phyloP scores from a whole-genome alignment of 129 eudicot species.

The carrot (Daucus carota) region DNA sequence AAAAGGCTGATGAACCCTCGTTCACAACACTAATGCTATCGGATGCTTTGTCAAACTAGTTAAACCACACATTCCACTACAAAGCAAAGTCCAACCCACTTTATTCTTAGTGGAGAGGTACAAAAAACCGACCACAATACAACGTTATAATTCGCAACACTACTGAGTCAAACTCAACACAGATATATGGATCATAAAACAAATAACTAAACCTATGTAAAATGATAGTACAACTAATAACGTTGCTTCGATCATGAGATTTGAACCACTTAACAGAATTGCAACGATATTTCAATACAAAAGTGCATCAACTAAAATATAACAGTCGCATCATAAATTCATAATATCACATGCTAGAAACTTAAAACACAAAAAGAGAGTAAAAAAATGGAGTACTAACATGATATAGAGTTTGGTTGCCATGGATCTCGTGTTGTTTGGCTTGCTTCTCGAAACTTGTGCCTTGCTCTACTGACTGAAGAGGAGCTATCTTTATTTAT shows the following conservation, averaged over 20 bases:
- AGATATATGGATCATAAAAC: background rate
- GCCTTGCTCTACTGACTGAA: background rate
- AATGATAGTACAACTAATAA: too few species aligned
- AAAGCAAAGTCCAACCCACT: background rate
- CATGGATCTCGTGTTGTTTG: background rate
- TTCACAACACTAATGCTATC: background rate
- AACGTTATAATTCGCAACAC: background rate
- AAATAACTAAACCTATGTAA: background rate
- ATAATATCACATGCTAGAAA: background rate
- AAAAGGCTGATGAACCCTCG: background rate
- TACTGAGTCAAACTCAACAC: background rate
- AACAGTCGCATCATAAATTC: too few species aligned
- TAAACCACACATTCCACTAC: background rate
- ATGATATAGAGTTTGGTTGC: slow-evolving; percentile 1
- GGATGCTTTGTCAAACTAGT: background rate
- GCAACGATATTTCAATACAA: too few species aligned
- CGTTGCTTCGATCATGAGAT: too few species aligned
- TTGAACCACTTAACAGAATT: too few species aligned
- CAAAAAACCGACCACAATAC: background rate
- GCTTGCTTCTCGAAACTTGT: background rate
- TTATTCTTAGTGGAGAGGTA: background rate
- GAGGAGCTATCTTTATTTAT: background rate
- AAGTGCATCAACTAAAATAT: too few species aligned
- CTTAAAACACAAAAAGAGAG: background rate
- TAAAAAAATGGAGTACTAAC: background rate